Evolutionary conservation across 1,139 yeast genomes (phyloP), one percentile per base, ranked within the genome.

Genomic region (Yamadazyma atlantica): DNA sequence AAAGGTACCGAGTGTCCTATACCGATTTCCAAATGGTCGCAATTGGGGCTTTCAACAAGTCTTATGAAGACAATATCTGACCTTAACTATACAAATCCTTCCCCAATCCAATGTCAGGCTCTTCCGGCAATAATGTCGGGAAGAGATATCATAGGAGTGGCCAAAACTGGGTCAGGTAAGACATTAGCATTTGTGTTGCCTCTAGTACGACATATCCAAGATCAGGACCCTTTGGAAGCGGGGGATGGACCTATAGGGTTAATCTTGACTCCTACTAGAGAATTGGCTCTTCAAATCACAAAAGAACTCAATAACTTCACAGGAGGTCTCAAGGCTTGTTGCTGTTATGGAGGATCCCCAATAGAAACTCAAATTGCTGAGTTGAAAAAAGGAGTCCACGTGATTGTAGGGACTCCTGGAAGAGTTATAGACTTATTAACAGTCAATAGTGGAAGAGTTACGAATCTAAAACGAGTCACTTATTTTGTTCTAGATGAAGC

Each of bases 101-200:
- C 97, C 0, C 78, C 97, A 0, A 88, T 94, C 41, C 99, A 94
- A 58, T 73, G 90, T 0, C 97, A 90, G 54, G 90, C 97, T 0
- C 70, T 90, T 13, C 98, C 99, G 0, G 85, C 90, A 0, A 79
- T 89, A 13, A 84, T 92, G 92, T 72, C 84, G 4, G 97, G 98
- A 0, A 62, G 86, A 40, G 97, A 94, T 64, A 78, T 92, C 4
- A 84, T 94, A 37, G 97, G 96, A 5, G 85, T 92, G 23, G 97
- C 98, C 0, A 88, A 89, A 49, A 92, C 99, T 0, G 98, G 99
- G 0, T 87, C 97, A 2, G 98, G 98, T 2, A 92, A 92, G 55
- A 94, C 98, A 0, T 71, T 92, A 52, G 85, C 97, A 1, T 94
- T 87, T 60, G 67, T 89, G 8, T 57, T 94, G 9, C 97, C 98